Evolutionary conservation across 768 basidiomycete genomes (phyloP), one percentile per base, ranked within the genome.

Genomic region (Phylloporus rhodoxanthus): DNA sequence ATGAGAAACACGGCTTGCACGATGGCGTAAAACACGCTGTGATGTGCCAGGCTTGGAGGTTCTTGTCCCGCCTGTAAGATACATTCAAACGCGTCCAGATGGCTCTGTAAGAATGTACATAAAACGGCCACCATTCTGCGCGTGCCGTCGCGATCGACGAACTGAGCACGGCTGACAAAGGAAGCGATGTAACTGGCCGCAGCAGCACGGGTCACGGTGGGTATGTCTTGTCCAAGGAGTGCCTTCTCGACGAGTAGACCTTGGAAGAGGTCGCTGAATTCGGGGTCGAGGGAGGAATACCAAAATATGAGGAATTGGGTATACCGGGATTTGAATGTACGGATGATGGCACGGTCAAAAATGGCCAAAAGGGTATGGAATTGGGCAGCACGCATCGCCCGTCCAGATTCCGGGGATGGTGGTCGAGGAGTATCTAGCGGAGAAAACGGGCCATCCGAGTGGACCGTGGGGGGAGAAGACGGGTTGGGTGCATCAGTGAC

Each of bases 261-360:
- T 53, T 90, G 89, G 65, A 99, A 97, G 47, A 91, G 77, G 65
- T 99, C 95, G 39, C 87, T 79, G 58, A 92, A 96, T 53, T 90
- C 83, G 2, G 86, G 74, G 57, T 92, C 85, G 45, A 95, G 84
- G 0, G 95, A 97, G 19, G 93, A 79, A 62, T 85, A 91, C 84
- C 91, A 96, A 74, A 99, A 99, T 40, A 98, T 61, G 52, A 99
- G 79, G 70, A 99, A 99, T 60, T 98, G 96, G 13, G 92, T 93
- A 67, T 98, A 96, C 33, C 94, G 88, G 0, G 93, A 96, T 61
- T 94, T 93, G 73, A 96, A 96, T 2, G 96, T 98, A 33, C 85
- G 87, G 43, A 99, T 79, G 63, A 99, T 92, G 32, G 85, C 85
- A 34, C 91, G 82, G 65, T 96, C 91, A 61, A 99, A 99, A 55